These are phyloP conservation scores for Fomitopsis betulina DNA, from an alignment of 1,284 basidiomycete genomes.

Conservation along the genomic window DNA sequence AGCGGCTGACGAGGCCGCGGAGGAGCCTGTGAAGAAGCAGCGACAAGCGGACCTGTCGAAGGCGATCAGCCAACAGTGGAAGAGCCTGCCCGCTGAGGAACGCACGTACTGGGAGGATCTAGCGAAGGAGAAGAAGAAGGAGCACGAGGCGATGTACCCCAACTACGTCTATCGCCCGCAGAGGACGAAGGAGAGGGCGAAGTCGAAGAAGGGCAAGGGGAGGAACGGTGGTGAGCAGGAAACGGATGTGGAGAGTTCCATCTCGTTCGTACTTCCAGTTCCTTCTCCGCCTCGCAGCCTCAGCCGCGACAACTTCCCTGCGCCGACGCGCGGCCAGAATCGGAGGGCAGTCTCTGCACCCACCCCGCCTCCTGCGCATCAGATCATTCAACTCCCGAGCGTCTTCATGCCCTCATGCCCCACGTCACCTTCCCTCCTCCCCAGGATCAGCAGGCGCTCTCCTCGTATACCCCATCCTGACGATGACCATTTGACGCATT, in stretches of 20 bases:
- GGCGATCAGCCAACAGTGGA: slow-evolving; percentile 75
- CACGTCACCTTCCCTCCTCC: slow-evolving; percentile 52
- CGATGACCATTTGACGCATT: slow-evolving; percentile 35
- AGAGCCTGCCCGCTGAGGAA: slow-evolving; percentile 54
- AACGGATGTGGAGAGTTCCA: slow-evolving; percentile 39
- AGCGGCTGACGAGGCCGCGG: slow-evolving; percentile 31
- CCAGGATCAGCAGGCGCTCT: slow-evolving; percentile 53
- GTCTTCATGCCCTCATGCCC: slow-evolving; percentile 66
- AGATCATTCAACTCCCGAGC: slow-evolving; percentile 60
- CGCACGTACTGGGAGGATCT: slow-evolving; percentile 59
- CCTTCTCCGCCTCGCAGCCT: slow-evolving; percentile 27
- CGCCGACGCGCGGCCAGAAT: slow-evolving; percentile 12
- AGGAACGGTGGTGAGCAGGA: slow-evolving; percentile 40
- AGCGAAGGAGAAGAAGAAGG: slow-evolving; percentile 55
- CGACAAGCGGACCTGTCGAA: slow-evolving; percentile 64
- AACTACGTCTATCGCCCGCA: slow-evolving; percentile 76
- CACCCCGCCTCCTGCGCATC: slow-evolving; percentile 34
- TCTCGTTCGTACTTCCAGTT: slow-evolving; percentile 55
- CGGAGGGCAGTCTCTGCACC: slow-evolving; percentile 31
- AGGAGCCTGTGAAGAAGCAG: slow-evolving; percentile 42
- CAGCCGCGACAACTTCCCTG: slow-evolving; percentile 19
- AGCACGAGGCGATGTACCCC: slow-evolving; percentile 61
- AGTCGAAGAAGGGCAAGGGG: slow-evolving; percentile 40
- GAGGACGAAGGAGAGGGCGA: slow-evolving; percentile 54
- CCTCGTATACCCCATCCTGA: slow-evolving; percentile 36